Base-by-base conservation (phyloP, 345 rosid species). In the Hibiscus tridactylites region DNA sequence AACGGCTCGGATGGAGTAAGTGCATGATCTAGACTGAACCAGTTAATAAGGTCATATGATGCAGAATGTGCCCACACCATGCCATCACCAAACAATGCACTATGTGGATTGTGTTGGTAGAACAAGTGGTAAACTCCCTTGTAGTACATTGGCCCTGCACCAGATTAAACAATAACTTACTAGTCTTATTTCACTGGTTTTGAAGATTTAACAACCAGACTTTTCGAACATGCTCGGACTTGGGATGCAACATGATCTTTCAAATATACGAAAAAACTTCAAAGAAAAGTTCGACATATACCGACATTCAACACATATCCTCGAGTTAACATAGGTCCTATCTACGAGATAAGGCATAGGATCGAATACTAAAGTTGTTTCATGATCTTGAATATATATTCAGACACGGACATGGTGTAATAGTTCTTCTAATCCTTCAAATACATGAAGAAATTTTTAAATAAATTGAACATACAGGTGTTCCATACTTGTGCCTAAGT, bases 61-160 rank as follows among this genome's bases (percentile, higher is more conserved):
- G 37, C 37, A 33, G 37, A 33, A 33, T 33, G 37, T 33, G 37
- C 6, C 37, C 37, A 33, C 37, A 33, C 37, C 6, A 33, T 33
- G 5, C 37, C 37, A 33, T 33, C 37, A 33, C 37, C 37, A 33
- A 33, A 33, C 37, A 33, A 33, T 33, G 37, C 37, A 33, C 37
- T 33, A 5, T 33, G 37, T 33, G 6, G 37, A 33, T 33, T 33
- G 37, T 33, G 37, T 71, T 88, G 89, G 79, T 85, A 88, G 80
- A 88, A 88, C 42, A 88, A 66, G 75, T 88, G 88, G 71, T 81
- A 90, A 56, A 88, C 70, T 46, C 96, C 84, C 58, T 53, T 53
- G 76, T 87, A 85, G 60, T 79, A 85, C 91, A 88, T 81, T n/a
- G 94, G 93, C 28, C 91, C 97, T 90, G 82, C 56, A 73, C 44